phyloP scores from a whole-genome alignment of 1,284 basidiomycete genomes.

The Pseudozyma tsukubaensis region DNA sequence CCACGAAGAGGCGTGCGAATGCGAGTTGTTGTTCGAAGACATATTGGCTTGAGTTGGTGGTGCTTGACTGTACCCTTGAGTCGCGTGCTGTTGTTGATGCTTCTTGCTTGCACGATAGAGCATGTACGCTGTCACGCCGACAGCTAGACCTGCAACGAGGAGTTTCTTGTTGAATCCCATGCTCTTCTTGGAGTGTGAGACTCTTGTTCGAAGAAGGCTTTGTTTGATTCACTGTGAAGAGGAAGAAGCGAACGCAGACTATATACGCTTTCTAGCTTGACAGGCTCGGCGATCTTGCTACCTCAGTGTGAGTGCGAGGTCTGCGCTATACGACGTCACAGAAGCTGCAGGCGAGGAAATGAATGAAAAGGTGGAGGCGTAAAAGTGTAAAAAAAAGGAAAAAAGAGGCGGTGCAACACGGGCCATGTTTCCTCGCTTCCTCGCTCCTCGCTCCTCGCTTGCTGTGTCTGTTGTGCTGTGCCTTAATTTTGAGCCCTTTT shows the following conservation, averaged over 20 bases:
- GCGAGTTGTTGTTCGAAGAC: slow-evolving; percentile 21
- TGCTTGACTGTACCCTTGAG: not conserved
- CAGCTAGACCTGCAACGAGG: slow-evolving; percentile 56
- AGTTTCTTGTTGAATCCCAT: slow-evolving; percentile 64
- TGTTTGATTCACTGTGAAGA: too few relatives aligned
- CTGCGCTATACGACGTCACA: slow-evolving; percentile 4
- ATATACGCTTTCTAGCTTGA: not conserved
- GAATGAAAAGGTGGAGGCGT: not conserved
- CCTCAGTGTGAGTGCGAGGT: not conserved
- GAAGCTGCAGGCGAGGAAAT: not conserved
- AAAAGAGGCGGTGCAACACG: slow-evolving; percentile 25
- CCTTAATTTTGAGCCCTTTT: not conserved
- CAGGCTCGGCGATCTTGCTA: not conserved
- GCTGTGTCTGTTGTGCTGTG: not conserved
- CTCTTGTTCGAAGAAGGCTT: not conserved
- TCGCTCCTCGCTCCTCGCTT: slow-evolving; percentile 2
- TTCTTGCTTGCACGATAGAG: slow-evolving; percentile 59
- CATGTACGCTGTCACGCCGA: slow-evolving; percentile 55
- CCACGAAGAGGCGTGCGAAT: slow-evolving; percentile 26
- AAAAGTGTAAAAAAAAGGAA: not conserved
- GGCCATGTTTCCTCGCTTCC: slow-evolving; percentile 10
- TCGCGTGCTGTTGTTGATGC: slow-evolving; percentile 33
- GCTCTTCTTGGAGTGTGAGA: not conserved
- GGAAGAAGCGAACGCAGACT: not conserved
- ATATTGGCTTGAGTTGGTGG: slow-evolving; percentile 11